Percentiles rank a stretch among this genome's conserved stretches.
Conservation (phyloP, 2,329 filamentous ascomycete species). For the Colletotrichum costaricense region DNA sequence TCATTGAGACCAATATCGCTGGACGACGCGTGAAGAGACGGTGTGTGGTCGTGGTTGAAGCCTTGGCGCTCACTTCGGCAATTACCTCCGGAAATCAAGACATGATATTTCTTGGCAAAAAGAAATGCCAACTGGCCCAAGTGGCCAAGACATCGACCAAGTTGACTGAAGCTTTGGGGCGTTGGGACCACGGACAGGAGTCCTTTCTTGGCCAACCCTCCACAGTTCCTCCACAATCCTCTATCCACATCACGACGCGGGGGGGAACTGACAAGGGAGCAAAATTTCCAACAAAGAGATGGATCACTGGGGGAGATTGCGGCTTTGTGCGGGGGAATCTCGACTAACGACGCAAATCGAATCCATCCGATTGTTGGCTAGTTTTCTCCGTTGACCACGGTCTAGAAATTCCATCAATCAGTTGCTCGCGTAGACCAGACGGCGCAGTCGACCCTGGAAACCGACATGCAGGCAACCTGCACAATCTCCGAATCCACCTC, state of each 20-base stretch:
- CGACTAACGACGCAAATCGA: slow-evolving; percentile 16
- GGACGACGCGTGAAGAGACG: background rate
- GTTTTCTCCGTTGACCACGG: slow-evolving; percentile 25
- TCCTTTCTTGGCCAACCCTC: slow-evolving; percentile 23
- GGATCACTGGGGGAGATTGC: slow-evolving; percentile 26
- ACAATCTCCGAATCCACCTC: slow-evolving; percentile 33
- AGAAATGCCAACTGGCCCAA: slow-evolving; percentile 4
- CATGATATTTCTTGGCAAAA: background rate
- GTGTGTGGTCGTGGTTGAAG: background rate
- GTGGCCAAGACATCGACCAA: slow-evolving; percentile 6
- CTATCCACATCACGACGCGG: slow-evolving; percentile 14
- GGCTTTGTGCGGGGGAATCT: slow-evolving; percentile 13
- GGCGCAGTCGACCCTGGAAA: slow-evolving; percentile 7
- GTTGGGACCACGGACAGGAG: slow-evolving; percentile 6
- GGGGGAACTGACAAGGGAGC: background rate
- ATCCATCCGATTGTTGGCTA: slow-evolving; percentile 15
- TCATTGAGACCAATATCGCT: background rate
- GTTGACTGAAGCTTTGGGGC: slow-evolving; percentile 28
- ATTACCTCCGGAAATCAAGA: background rate
- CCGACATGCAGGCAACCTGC: slow-evolving; percentile 21
- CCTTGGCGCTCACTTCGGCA: background rate
- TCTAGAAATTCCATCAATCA: slow-evolving; percentile 34
- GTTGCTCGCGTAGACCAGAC: background rate
- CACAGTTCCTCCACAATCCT: background rate
- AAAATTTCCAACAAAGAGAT: slow-evolving; percentile 3